Evolutionary conservation across 2,329 filamentous ascomycete species (phyloP), one percentile per base, ranked within the genome.

Genomic region (Aspergillus vadensis): DNA sequence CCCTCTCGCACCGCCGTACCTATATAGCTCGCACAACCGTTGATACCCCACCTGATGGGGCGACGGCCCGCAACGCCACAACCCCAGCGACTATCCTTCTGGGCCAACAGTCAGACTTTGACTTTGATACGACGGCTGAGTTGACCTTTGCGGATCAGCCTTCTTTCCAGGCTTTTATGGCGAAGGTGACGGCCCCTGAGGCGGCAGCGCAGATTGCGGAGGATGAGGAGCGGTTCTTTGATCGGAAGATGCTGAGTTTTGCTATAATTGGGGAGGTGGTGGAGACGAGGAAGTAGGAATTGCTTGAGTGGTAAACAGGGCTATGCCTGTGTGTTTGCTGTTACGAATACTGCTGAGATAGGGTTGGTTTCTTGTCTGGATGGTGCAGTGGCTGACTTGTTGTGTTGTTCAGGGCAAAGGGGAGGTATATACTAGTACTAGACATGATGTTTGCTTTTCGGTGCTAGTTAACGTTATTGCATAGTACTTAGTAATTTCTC

Each of bases 141-240:
- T 43, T 70, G 10, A 65, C 57, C 1, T 70, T 68, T 55, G 63
- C 54, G 10, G 64, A 68, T 14, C 61, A 65, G 32, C 57, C 56
- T 41, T 57, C 65, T 5, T 61, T 68, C 15, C 50, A 63, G n/a
- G 59, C 57, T 7, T 69, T 67, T 23, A 43, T 47, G 23, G 63
- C 64, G 0, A 67, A 63, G 36, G 19, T 65, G 4, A 57, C 60
- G 27, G 59, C 48, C 3, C 62, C 67, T 5, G 66, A 67, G 14
- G 53, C 48, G 17, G 63, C 60, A 7, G 60, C 61, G 12, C 59
- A 63, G 59, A 66, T 70, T 32, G 62, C 59, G 2, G 66, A 63
- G 1, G 67, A 69, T 17, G 67, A 69, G 61, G 66, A 69, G 57
- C 49, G 58, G 54, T 66, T 69, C 14, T 52, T 67, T 19, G 67